A percentile compares a stretch with the other conserved stretches of the same genome.
Conservation (phyloP, 2,329 filamentous ascomycete species). For the Beauveria rudraprayagi region DNA sequence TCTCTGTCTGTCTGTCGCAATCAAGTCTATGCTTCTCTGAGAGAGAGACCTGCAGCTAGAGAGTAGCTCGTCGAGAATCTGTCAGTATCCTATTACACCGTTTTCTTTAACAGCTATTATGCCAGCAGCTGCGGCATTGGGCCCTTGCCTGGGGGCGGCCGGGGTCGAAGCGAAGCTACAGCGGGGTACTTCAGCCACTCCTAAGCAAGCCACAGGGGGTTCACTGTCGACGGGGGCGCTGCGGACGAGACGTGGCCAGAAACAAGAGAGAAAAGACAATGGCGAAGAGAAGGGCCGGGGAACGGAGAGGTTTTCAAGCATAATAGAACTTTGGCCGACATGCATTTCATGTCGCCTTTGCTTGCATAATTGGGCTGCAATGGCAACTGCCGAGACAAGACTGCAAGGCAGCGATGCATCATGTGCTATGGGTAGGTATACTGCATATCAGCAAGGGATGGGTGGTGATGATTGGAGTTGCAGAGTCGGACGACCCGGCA, state of each 20-base stretch:
- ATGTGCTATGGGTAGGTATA: neutral
- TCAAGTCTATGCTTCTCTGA: neutral
- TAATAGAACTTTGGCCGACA: neutral
- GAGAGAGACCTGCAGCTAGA: too few relatives aligned
- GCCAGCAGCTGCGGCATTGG: neutral
- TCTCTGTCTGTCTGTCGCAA: neutral
- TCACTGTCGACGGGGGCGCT: too few relatives aligned
- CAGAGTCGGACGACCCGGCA: too few relatives aligned
- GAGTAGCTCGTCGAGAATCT: too few relatives aligned
- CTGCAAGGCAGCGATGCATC: neutral
- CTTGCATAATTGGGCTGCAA: neutral
- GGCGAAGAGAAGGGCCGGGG: neutral
- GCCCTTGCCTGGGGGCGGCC: too few relatives aligned
- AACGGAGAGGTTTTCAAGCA: neutral
- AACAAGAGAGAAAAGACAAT: neutral
- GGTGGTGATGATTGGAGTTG: neutral
- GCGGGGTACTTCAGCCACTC: too few relatives aligned
- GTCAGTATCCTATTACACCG: too few relatives aligned
- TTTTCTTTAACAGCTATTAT: too few relatives aligned
- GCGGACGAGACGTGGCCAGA: neutral
- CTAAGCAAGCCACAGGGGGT: too few relatives aligned
- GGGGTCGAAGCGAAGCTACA: too few relatives aligned
- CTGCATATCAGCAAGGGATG: neutral
- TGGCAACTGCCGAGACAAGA: constrained; percentile 1
- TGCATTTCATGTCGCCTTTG: neutral